Evolutionary conservation across 2,329 filamentous ascomycete species (phyloP), one percentile per base, ranked within the genome.

Genomic region (Talaromyces sp.): DNA sequence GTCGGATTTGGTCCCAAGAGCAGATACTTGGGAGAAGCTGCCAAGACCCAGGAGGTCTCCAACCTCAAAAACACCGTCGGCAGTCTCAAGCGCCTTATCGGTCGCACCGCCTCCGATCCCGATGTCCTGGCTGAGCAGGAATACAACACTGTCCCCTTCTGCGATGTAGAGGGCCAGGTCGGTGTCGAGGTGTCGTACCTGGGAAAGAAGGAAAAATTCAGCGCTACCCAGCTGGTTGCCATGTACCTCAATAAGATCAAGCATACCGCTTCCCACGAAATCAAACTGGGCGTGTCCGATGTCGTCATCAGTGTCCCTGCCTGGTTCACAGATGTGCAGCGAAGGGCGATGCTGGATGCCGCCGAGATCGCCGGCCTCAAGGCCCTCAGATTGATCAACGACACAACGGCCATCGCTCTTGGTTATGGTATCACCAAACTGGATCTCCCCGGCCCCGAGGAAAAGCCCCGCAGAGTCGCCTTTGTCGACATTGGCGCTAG

Each of bases 21-120:
- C 78, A 90, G 95, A 82, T 96, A 96, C 77, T 85, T 99, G 67
- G 95, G 95, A 68, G 95, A 99, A 82, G 80, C 90, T 61, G 95
- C 95, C 69, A 98, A 98, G 86, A 98, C 93, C 68, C 93, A 97
- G 81, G 95, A 99, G 81, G 96, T 96, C 75, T 96, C 93, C 73
- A 99, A 99, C 84, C 87, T 98, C 73, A 99, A 98, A 84, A 99
- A 99, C 85, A 99, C 95, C 68, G 90, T 99, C 80, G 84, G 86
- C 77, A 93, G 87, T 68, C 85, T 99, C 71, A 96, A 96, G 82
- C 91, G 95, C 72, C 88, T 99, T 69, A 89, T 89, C 73, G 95
- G 95, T 73, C 91, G 95, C 74, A 83, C 85, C 64, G 84, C 93
- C 79, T 88, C 84, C 76, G 95, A 99, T 74, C 92, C 95, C 74